Percentiles rank a stretch among this genome's conserved stretches.
Evolutionary conservation across 1,139 yeast species (phyloP).

Genomic region (Kodamaea plutei): DNA sequence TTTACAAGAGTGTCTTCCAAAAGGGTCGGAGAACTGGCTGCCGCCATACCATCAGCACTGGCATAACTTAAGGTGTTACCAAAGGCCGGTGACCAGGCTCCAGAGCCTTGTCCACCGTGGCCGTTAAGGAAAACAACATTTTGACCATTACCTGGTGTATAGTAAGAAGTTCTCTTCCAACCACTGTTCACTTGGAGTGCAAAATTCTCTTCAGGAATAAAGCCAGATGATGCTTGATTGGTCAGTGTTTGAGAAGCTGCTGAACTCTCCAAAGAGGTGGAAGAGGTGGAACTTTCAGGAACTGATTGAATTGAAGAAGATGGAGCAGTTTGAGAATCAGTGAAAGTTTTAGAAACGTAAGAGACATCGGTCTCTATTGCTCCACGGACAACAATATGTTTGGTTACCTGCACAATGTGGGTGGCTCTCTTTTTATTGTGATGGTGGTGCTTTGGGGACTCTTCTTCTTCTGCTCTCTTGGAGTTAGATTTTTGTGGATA

Average conservation of each 20-base stretch:
- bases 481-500: slow-evolving; percentile 33
- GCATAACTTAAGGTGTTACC: slow-evolving; percentile 27
- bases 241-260: slow-evolving; percentile 9
- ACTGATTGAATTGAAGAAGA: slow-evolving; percentile 19
- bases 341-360: slow-evolving; percentile 29
- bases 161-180: slow-evolving; percentile 24
- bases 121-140: slow-evolving; percentile 25
- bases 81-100: slow-evolving; percentile 23
- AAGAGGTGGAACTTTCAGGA: slow-evolving; percentile 11
- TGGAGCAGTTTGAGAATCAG: slow-evolving; percentile 14
- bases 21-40: slow-evolving; percentile 42
- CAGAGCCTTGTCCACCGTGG: slow-evolving; percentile 25
- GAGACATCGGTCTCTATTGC: slow-evolving; percentile 55
- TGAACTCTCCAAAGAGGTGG: slow-evolving; percentile 8
- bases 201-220: slow-evolving; percentile 11
- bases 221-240: slow-evolving; percentile 10
- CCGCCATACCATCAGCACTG: slow-evolving; percentile 39
- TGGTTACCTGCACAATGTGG: slow-evolving; percentile 65
- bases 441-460: slow-evolving; percentile 35
- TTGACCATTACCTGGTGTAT: slow-evolving; percentile 21
- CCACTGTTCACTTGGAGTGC: slow-evolving; percentile 17
- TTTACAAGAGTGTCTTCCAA: slow-evolving; percentile 47
- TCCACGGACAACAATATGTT: slow-evolving; percentile 63
- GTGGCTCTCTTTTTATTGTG: slow-evolving; percentile 62
- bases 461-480: slow-evolving; percentile 36